Base-by-base conservation (phyloP, 106 monocot species). In the Iris macrosiphon region DNA sequence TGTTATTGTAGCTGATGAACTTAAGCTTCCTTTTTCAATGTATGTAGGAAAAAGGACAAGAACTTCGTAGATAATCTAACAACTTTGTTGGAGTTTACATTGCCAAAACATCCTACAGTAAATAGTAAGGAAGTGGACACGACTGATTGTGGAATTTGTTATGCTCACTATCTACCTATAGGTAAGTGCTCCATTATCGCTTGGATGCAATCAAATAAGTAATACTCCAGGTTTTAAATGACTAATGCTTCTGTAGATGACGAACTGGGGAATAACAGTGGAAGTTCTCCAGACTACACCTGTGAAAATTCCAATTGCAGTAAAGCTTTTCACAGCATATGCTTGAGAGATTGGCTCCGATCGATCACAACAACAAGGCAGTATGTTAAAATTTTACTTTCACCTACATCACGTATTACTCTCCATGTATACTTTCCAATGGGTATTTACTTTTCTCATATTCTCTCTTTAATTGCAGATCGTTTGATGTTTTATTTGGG, bases 121-220 rank as follows among this genome's bases (percentile, higher is more conserved):
- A 59, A 24, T 54, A 30, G 7, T 14, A 37, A 63, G 14, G 67
- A 68, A 30, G 79, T 76, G 25, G 63, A 70, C 19, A 67, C 52
- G 65, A 41, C 65, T 23, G 95, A 95, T 39, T 95, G 95, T 72
- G 95, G 95, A 46, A 95, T 95, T 63, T 95, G 95, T 62, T 95
- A 95, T 67, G 79, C 71, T 30, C 73, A 66, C 31, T 63, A 69
- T 49, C 60, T 95, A 12, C 95, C 95, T 19, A 56, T 82, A 56
- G 85, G 82, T 89, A 74, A 55, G 61, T 15, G 29, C 25, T 52
- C 30, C 11, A 46, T 25, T 26, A 34, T 12, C 22, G 5, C 10
- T 15, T 15, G 11, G 4, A 22, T 9, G 3, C 4, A 23, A 23
- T 31, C 33, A 33, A 5, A 46, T 25, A 31, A n/a, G n/a, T n/a